Percentiles rank a stretch among this genome's conserved stretches.
phyloP scores from a whole-genome alignment of 2,329 filamentous ascomycete genomes.

The Colletotrichum spaethianum region DNA sequence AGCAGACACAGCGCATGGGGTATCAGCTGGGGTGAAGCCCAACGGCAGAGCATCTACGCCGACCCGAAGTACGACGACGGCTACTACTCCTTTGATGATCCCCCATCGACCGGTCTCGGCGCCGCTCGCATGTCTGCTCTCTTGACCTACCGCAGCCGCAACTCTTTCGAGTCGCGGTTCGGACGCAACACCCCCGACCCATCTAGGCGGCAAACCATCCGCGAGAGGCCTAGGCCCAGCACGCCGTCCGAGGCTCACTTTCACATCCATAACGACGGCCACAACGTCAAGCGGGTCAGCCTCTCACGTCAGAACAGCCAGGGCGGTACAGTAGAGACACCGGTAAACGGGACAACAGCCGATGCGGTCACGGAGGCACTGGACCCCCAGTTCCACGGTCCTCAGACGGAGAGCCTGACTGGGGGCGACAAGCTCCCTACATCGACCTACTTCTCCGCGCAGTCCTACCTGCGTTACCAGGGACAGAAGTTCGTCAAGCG shows the following conservation, averaged over 20 bases:
- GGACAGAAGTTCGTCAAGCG: conserved; percentile 96
- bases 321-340: conserved; percentile 20
- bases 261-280: conserved; percentile 87
- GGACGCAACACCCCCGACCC: conserved; percentile 93
- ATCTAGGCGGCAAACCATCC: conserved; percentile 86
- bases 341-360: conserved; percentile 45
- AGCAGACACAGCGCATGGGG: conserved; percentile 90
- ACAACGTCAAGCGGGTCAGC: conserved; percentile 71
- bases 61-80: conserved; percentile 99
- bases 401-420: conserved; percentile 63
- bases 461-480: conserved; percentile 97
- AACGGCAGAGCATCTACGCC: conserved; percentile 94
- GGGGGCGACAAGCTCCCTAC: conserved; percentile 68
- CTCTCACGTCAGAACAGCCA: conserved; percentile 64
- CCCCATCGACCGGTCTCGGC: conserved; percentile 87
- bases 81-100: conserved; percentile 91
- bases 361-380: conserved; percentile 45
- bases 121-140: conserved; percentile 97
- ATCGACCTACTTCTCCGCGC: conserved; percentile 96
- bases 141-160: conserved; percentile 94
- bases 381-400: conserved; percentile 81
- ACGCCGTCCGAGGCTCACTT: conserved; percentile 82
- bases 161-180: conserved; percentile 97
- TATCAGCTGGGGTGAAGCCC: conserved; percentile 91
- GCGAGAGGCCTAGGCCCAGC: conserved; percentile 71